Conservation (phyloP, 495 filamentous ascomycete species). For the Podospora sp. region DNA sequence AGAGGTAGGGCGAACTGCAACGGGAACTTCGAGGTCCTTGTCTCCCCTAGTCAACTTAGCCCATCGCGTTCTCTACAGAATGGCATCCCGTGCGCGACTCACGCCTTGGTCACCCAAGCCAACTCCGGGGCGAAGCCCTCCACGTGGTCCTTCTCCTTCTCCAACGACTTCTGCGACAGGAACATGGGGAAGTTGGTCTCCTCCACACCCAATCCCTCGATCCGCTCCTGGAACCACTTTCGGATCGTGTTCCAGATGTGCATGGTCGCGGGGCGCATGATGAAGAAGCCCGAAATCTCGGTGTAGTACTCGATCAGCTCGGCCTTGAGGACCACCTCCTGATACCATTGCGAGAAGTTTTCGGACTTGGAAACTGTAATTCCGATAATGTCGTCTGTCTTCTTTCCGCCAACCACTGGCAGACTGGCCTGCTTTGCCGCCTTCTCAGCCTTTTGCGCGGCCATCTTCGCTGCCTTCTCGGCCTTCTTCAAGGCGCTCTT, state of each 20-base stretch:
- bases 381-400: slow-evolving; percentile 70
- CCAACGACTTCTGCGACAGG: slow-evolving; percentile 82
- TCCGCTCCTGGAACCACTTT: slow-evolving; percentile 81
- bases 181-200: slow-evolving; percentile 97
- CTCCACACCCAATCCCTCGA: slow-evolving; percentile 87
- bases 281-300: slow-evolving; percentile 94
- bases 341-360: slow-evolving; percentile 94
- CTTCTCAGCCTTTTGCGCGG: slow-evolving; percentile 69
- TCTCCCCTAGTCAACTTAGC: slow-evolving; percentile 59
- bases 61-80: neutral
- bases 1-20: slow-evolving; percentile 93
- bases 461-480: slow-evolving; percentile 65
- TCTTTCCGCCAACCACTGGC: slow-evolving; percentile 53
- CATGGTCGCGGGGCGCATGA: slow-evolving; percentile 84
- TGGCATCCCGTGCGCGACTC: slow-evolving; percentile 38
- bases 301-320: slow-evolving; percentile 76
- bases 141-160: slow-evolving; percentile 94
- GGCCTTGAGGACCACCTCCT: slow-evolving; percentile 92
- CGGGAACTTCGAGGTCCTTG: slow-evolving; percentile 88
- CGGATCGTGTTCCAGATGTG: slow-evolving; percentile 92
- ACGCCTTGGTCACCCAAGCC: slow-evolving; percentile 97
- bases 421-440: slow-evolving; percentile 57
- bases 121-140: slow-evolving; percentile 98
- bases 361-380: slow-evolving; percentile 80
- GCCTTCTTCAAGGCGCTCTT: slow-evolving; percentile 77